Base-by-base conservation (phyloP, 176 grass and related monocot species). In the Hsuehochloa calcarea region DNA sequence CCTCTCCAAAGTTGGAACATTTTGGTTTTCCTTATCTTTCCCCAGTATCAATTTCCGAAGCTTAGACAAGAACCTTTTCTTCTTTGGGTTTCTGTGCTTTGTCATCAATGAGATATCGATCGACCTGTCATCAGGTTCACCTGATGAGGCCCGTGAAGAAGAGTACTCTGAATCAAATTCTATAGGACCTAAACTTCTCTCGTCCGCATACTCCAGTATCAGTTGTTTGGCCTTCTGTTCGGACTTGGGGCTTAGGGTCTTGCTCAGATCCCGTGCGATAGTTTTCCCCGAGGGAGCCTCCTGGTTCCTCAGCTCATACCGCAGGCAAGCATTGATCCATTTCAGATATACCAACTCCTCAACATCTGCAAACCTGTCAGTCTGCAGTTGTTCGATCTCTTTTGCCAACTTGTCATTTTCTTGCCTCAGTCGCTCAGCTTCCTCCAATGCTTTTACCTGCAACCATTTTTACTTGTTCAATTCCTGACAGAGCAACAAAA, bases 281-380 rank as follows among this genome's bases (percentile, higher is more conserved):
- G 84, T 91, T 74, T 96, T 96, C 16, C 91, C 89, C 3, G 72
- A 72, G 77, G 75, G 49, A 54, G 88, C 59, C 12, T 84, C 87
- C 79, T 92, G 86, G 71, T 94, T 92, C 82, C 94, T 93, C 68
- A 99, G 60, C 81, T 99, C 96, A 31, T 94, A 92, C 61, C 96
- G 84, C 20, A 99, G 90, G 87, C 96, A 99, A 74, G 96, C 96
- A 76, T 99, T 99, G 72, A 96, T 94, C 96, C 96, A 99, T 92
- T 87, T 99, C 11, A 99, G 90, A 80, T 99, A 99, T 40, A 99
- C 96, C 77, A 99, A 75, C 80, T 99, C 91, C 88, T 96, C 96
- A 12, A 94, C 93, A 87, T 99, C 93, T 22, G 92, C 75, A 87
- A 92, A 99, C 61, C 90, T 84, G 65, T 92, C 88, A 22, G 62